Percentiles rank a stretch among this genome's conserved stretches.
These are phyloP conservation scores for Tympanopsis confertula DNA, from an alignment of 2,329 filamentous ascomycete genomes.

Conservation along the genomic window DNA sequence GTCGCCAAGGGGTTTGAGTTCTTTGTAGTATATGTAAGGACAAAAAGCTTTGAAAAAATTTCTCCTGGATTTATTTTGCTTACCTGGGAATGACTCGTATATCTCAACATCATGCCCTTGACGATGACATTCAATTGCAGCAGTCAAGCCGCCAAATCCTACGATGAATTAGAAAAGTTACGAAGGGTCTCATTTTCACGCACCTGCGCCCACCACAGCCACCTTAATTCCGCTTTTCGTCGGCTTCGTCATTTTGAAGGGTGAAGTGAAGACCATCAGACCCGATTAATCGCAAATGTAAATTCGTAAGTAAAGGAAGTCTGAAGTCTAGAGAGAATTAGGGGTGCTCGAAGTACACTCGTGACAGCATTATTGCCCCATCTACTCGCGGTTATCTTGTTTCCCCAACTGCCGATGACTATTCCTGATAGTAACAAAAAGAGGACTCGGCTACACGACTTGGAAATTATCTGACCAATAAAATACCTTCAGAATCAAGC, in stretches of 20 bases:
- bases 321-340: too few species aligned
- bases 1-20: constrained; percentile 46
- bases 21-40: constrained; percentile 14
- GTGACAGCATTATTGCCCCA: too few species aligned
- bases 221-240: constrained; percentile 37
- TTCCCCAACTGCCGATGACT: too few species aligned
- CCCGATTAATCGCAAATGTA: constrained; percentile 3
- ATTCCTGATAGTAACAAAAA: too few species aligned
- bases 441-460: too few species aligned
- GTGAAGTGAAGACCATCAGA: constrained; percentile 5
- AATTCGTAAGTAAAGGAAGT: too few species aligned
- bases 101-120: constrained; percentile 47
- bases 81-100: constrained; percentile 40
- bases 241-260: constrained; percentile 7
- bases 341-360: too few species aligned
- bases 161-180: constrained; percentile 5
- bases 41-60: constrained; percentile 2
- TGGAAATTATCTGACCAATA: too few species aligned
- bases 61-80: constrained; percentile 1
- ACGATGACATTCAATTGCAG: constrained; percentile 50
- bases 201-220: constrained; percentile 34
- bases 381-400: too few species aligned
- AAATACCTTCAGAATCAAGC: too few species aligned
- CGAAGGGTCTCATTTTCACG: constrained; percentile 3
- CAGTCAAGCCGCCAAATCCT: constrained; percentile 50